These are phyloP conservation scores for Tirmania nivea DNA, from an alignment of 495 filamentous ascomycete species.

Conservation along the genomic window DNA sequence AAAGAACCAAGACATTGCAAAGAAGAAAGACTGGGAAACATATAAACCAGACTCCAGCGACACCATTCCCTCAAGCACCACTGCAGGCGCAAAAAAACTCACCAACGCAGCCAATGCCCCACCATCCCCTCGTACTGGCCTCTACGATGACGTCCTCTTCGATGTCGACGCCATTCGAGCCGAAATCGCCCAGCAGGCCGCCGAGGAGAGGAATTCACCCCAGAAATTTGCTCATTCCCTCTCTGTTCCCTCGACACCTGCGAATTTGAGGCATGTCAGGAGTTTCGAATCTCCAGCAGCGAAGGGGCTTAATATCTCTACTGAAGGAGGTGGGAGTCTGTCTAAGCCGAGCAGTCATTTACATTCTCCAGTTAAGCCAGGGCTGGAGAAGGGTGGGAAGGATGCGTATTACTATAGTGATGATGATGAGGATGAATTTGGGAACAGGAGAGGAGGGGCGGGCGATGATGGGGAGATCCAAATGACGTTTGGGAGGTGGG, in stretches of 20 bases:
- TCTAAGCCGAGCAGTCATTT: not conserved
- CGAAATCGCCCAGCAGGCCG: constrained; percentile 38
- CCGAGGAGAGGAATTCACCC: not conserved
- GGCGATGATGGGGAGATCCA: constrained; percentile 28
- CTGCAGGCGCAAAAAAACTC: constrained; percentile 20
- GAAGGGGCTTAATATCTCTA: not conserved
- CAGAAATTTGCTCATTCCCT: not conserved
- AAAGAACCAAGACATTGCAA: constrained; percentile 40
- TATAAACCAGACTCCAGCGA: constrained; percentile 37
- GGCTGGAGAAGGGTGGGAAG: not conserved
- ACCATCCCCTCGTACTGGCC: not conserved
- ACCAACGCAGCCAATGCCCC: constrained; percentile 23
- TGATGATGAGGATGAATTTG: constrained; percentile 23
- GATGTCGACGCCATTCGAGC: constrained; percentile 87
- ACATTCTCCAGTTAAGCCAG: not conserved
- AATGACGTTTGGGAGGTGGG: constrained; percentile 49
- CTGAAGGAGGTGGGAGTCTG: not conserved
- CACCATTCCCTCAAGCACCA: constrained; percentile 20
- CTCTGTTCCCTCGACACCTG: constrained; percentile 16
- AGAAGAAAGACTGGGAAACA: constrained; percentile 87
- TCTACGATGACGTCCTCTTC: constrained; percentile 50
- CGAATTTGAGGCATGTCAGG: constrained; percentile 29
- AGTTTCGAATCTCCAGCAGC: constrained; percentile 22
- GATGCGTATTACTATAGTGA: not conserved
- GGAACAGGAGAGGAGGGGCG: constrained; percentile 2